Evolutionary conservation across 108 stramenopile species (phyloP).

Genomic region (Pinguiococcus pyrenoidosus): DNA sequence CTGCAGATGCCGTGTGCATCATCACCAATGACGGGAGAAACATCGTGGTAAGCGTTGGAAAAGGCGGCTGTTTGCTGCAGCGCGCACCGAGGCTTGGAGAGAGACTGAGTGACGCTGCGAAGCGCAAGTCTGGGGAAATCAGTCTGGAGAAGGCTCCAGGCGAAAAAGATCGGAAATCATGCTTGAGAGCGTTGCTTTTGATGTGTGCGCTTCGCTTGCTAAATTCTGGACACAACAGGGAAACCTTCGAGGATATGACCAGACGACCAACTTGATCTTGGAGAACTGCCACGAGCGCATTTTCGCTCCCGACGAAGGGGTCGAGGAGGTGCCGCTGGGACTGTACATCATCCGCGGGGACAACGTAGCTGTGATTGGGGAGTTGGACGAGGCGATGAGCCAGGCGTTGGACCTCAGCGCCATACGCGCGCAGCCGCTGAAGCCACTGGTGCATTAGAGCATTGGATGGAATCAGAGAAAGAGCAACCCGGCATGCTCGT

Average conservation of each 20-base stretch:
- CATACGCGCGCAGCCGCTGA: slow-evolving; percentile 21
- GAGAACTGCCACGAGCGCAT: slow-evolving; percentile 41
- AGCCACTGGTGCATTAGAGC: slow-evolving; percentile 25
- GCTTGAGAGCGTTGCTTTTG: background rate
- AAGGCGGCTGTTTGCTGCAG: too few species aligned
- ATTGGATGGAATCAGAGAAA: too few species aligned
- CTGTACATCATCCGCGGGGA: slow-evolving; percentile 41
- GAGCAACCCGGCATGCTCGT: too few species aligned
- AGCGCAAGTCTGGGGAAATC: too few species aligned
- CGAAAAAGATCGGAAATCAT: background rate
- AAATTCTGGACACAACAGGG: slow-evolving; percentile 3
- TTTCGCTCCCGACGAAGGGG: slow-evolving; percentile 31
- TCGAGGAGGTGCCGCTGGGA: slow-evolving; percentile 33
- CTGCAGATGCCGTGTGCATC: slow-evolving; percentile 15
- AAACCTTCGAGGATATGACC: slow-evolving; percentile 28
- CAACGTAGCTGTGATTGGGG: slow-evolving; percentile 38
- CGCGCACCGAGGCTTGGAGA: too few species aligned
- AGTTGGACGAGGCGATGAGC: slow-evolving; percentile 29
- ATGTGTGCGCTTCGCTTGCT: background rate
- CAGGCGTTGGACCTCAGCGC: slow-evolving; percentile 20
- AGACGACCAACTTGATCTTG: slow-evolving; percentile 38
- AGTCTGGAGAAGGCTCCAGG: background rate
- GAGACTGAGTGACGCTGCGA: too few species aligned
- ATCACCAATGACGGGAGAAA: slow-evolving; percentile 39
- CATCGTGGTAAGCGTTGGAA: slow-evolving; percentile 38